phyloP scores from a whole-genome alignment of 257 asterid genomes.

The Solanum medicagineum region DNA sequence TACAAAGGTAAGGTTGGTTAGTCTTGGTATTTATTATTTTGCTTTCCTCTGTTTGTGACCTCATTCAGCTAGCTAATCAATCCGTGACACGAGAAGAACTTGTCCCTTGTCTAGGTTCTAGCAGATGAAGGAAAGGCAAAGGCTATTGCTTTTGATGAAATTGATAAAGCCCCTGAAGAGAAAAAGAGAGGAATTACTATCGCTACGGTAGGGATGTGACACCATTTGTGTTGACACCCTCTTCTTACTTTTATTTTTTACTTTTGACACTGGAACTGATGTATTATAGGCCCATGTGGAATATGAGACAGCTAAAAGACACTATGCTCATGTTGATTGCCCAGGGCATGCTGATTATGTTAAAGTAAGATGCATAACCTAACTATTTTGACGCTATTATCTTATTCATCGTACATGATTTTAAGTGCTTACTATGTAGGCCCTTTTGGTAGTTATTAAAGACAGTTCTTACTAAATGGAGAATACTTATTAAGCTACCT shows the following conservation, averaged over 20 bases:
- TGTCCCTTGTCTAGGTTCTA: constrained; percentile 39
- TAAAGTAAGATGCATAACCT: constrained; percentile 37
- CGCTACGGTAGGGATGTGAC: constrained; percentile 48
- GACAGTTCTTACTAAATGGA: not conserved
- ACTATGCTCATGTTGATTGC: constrained; percentile 95
- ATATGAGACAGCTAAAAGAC: constrained; percentile 84
- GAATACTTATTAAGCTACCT: not conserved
- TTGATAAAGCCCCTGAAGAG: constrained; percentile 98
- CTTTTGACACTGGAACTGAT: constrained; percentile 7
- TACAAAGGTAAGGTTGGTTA: constrained; percentile 46
- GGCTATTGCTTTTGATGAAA: constrained; percentile 89
- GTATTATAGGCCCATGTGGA: constrained; percentile 85
- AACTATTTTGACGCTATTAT: not conserved
- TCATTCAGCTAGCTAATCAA: not conserved
- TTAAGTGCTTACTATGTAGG: not conserved
- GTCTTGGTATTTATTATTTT: not conserved
- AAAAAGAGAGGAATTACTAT: constrained; percentile 93
- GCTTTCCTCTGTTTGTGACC: not conserved
- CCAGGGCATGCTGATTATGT: constrained; percentile 99
- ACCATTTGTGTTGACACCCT: not conserved
- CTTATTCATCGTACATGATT: not conserved
- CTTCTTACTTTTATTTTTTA: not conserved
- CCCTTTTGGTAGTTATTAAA: not conserved
- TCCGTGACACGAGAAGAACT: not conserved
- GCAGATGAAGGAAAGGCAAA: constrained; percentile 89